A percentile compares a stretch with the other conserved stretches of the same genome.
phyloP scores from a whole-genome alignment of 306 rosid genomes.

The Arachis hypogaea region DNA sequence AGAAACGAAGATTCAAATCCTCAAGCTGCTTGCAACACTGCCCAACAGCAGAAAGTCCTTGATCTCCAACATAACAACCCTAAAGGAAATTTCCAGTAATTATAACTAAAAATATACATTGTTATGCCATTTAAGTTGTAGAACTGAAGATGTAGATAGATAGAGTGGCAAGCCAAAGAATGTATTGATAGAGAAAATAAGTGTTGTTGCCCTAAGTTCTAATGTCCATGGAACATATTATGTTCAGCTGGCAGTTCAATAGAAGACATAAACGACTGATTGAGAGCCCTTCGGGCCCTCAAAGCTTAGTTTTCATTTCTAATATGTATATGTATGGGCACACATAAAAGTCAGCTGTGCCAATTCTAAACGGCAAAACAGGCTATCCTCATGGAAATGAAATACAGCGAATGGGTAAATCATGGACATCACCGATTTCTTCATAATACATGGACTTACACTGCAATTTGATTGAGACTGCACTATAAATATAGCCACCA shows the following conservation, averaged over 20 bases:
- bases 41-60: constrained; percentile 84
- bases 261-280: background rate
- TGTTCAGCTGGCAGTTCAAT: background rate
- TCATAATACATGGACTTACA: background rate
- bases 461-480: background rate
- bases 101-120: constrained; percentile 23
- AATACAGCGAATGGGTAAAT: constrained; percentile 5
- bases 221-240: constrained; percentile 22
- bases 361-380: background rate
- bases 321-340: too few relatives aligned
- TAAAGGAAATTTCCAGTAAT: constrained; percentile 41
- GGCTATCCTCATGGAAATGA: background rate
- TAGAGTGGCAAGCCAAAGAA: constrained; percentile 20
- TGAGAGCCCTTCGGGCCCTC: background rate
- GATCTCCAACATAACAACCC: constrained; percentile 99
- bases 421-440: constrained; percentile 3
- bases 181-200: constrained; percentile 21
- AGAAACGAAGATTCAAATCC: constrained; percentile 87
- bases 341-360: background rate
- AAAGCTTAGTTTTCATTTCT: background rate
- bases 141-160: background rate
- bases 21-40: constrained; percentile 79
- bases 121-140: constrained; percentile 2
- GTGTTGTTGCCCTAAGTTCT: background rate
- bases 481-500: background rate